These are phyloP conservation scores for Cryptococcus sp. DNA, from an alignment of 1,284 basidiomycete species.

Conservation along the genomic window DNA sequence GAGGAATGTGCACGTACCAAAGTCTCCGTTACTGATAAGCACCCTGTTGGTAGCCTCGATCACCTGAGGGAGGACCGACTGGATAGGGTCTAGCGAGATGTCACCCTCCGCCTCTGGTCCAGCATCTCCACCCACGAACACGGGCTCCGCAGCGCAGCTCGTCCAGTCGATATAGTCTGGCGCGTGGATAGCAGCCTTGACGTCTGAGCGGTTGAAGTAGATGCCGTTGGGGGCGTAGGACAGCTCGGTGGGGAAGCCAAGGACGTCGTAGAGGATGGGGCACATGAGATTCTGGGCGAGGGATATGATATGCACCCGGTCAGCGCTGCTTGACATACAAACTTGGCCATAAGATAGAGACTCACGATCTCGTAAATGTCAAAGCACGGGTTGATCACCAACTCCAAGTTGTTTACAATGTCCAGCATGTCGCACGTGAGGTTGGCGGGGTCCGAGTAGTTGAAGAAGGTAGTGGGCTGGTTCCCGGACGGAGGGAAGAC, in stretches of 20 bases:
- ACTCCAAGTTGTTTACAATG: constrained; percentile 59
- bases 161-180: constrained; percentile 61
- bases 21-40: constrained; percentile 64
- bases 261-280: constrained; percentile 67
- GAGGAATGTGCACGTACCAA: constrained; percentile 17
- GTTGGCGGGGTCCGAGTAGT: constrained; percentile 47
- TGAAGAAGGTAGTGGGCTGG: constrained; percentile 15
- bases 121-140: constrained; percentile 52
- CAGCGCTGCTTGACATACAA: not conserved
- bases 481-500: constrained; percentile 62
- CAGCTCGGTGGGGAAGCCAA: constrained; percentile 64
- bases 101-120: constrained; percentile 50
- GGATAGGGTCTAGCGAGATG: constrained; percentile 57
- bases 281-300: constrained; percentile 42
- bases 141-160: constrained; percentile 60
- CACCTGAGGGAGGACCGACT: constrained; percentile 22
- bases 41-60: constrained; percentile 64
- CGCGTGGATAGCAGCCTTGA: constrained; percentile 69
- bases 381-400: constrained; percentile 67
- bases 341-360: not conserved
- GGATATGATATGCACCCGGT: not conserved
- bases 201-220: constrained; percentile 68
- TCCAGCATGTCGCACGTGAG: constrained; percentile 65
- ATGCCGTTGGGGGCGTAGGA: constrained; percentile 17
- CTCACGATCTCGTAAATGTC: constrained; percentile 66